These are phyloP conservation scores for Globomyces pollinis-pini DNA, from an alignment of 192 early-diverging fungal genomes.

Conservation along the genomic window DNA sequence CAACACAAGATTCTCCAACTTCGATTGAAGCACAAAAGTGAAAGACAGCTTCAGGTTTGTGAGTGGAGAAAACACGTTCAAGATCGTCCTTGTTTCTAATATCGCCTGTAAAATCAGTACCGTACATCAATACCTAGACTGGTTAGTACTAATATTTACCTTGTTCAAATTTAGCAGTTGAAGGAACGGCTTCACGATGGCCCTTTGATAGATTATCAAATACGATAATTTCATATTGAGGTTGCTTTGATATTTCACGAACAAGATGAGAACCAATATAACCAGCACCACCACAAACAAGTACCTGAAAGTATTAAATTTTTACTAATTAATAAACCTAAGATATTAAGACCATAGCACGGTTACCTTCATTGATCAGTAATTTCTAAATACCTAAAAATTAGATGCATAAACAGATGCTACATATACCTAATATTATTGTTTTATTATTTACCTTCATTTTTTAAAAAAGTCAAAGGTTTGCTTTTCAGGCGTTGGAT, in stretches of 20 bases:
- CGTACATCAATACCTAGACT: too few species aligned
- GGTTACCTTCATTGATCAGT: too few species aligned
- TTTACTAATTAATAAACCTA: too few species aligned
- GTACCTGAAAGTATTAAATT: slow-evolving; percentile 19
- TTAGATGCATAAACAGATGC: too few species aligned
- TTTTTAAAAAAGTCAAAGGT: too few species aligned
- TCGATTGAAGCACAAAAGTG: slow-evolving; percentile 88
- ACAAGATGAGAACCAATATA: slow-evolving; percentile 96
- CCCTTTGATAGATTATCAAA: slow-evolving; percentile 74
- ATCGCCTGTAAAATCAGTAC: too few species aligned
- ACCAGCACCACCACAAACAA: slow-evolving; percentile 54
- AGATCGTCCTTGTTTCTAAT: slow-evolving; percentile 63
- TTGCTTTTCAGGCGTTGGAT: too few species aligned
- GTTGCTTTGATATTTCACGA: slow-evolving; percentile 60
- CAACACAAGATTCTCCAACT: slow-evolving; percentile 70
- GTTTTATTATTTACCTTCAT: too few species aligned
- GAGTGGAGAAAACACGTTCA: slow-evolving; percentile 61
- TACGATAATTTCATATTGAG: slow-evolving; percentile 72
- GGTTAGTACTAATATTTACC: too few species aligned
- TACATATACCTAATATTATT: too few species aligned
- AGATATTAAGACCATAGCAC: too few species aligned
- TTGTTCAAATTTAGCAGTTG: slow-evolving; percentile 57
- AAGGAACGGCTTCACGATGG: slow-evolving; percentile 36
- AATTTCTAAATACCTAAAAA: too few species aligned
- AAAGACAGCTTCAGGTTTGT: slow-evolving; percentile 47